phyloP scores from a whole-genome alignment of 2,329 filamentous ascomycete genomes.

The Pyricularia grisea region DNA sequence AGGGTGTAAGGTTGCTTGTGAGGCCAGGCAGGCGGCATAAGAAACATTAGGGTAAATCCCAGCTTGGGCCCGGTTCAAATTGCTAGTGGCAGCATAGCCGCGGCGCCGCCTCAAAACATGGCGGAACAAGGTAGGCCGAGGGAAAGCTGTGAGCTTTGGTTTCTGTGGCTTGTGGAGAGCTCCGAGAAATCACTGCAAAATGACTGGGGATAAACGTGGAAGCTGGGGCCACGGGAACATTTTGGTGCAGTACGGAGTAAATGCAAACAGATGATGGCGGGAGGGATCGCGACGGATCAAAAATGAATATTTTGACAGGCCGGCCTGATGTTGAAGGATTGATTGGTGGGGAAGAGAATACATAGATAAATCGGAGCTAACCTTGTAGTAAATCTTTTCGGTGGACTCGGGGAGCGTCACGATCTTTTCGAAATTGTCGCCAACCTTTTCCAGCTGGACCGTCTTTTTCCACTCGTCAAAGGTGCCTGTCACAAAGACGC shows the following conservation, averaged over 20 bases:
- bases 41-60: neutral
- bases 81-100: neutral
- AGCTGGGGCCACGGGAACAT: neutral
- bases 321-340: neutral
- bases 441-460: conserved; percentile 70
- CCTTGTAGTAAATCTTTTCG: conserved; percentile 91
- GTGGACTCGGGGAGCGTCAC: conserved; percentile 58
- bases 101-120: neutral
- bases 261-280: neutral
- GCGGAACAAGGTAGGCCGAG: neutral
- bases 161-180: neutral
- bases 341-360: neutral
- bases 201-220: neutral
- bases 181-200: neutral
- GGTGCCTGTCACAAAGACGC: conserved; percentile 91
- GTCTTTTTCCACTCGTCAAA: conserved; percentile 93
- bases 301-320: neutral
- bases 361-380: conserved; percentile 31
- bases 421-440: conserved; percentile 67
- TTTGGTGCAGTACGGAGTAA: neutral
- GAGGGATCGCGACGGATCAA: neutral
- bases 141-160: neutral
- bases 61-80: neutral
- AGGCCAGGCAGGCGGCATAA: neutral
- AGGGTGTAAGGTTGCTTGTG: neutral